A percentile compares a stretch with the other conserved stretches of the same genome.
Conservation (phyloP, 441 rosid species). For the Gossypium trilobum region DNA sequence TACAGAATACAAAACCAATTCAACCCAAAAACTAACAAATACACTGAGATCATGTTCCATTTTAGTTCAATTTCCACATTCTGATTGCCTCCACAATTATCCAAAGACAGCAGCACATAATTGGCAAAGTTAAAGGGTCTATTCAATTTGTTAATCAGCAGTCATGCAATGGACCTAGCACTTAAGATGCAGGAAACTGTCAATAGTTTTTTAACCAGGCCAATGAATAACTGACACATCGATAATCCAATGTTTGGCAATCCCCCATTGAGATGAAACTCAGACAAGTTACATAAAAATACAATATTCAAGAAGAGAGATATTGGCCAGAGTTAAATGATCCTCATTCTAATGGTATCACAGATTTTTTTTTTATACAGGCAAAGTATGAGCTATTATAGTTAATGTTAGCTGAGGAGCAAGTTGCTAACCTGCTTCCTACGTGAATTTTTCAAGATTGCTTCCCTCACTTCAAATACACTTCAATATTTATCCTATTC, state of each 20-base stretch:
- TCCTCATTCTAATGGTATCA: background rate
- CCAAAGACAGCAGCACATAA: background rate
- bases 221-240: background rate
- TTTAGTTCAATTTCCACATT: background rate
- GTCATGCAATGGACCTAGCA: background rate
- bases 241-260: background rate
- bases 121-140: background rate
- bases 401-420: background rate
- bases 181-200: conserved; percentile 4
- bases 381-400: background rate
- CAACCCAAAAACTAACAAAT: background rate
- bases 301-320: background rate
- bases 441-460: background rate
- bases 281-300: background rate
- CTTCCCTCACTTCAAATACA: background rate
- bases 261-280: background rate
- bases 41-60: conserved; percentile 9
- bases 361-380: background rate
- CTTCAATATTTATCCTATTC: background rate
- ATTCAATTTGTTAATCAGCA: background rate
- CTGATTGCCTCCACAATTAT: background rate
- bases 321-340: background rate
- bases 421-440: background rate
- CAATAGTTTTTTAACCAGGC: background rate
- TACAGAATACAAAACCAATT: conserved; percentile 16